Percentiles rank a stretch among this genome's conserved stretches.
phyloP scores from a whole-genome alignment of 441 rosid species.

The Viola pubescens region DNA sequence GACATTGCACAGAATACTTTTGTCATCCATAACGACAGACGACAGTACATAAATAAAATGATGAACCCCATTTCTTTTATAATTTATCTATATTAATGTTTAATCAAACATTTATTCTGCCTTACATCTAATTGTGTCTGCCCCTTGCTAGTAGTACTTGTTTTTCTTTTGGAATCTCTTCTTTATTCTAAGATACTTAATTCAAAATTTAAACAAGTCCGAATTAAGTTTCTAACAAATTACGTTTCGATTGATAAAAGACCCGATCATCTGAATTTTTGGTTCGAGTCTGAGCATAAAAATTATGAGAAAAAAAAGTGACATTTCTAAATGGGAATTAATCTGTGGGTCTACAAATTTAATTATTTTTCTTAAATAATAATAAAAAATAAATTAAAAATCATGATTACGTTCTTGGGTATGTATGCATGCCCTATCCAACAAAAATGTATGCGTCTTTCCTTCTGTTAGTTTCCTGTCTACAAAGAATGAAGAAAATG shows the following conservation, averaged over 20 bases:
- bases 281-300: no score
- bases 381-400: no score
- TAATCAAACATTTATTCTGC: constrained; percentile 8
- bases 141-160: neutral
- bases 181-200: constrained; percentile 2
- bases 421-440: neutral
- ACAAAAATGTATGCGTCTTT: neutral
- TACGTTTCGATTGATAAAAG: no score
- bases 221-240: no score
- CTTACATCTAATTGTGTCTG: no score
- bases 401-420: no score
- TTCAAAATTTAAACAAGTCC: neutral
- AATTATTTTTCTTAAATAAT: no score
- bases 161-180: neutral
- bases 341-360: no score
- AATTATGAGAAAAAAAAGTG: no score
- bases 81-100: neutral
- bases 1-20: constrained; percentile 13
- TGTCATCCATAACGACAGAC: constrained; percentile 6
- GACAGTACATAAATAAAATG: neutral
- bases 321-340: no score
- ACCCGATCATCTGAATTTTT: no score
- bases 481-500: neutral
- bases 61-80: neutral
- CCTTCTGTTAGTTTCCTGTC: neutral